Evolutionary conservation across 1,139 yeast genomes (phyloP).

Genomic region (Yamadazyma siamensis): DNA sequence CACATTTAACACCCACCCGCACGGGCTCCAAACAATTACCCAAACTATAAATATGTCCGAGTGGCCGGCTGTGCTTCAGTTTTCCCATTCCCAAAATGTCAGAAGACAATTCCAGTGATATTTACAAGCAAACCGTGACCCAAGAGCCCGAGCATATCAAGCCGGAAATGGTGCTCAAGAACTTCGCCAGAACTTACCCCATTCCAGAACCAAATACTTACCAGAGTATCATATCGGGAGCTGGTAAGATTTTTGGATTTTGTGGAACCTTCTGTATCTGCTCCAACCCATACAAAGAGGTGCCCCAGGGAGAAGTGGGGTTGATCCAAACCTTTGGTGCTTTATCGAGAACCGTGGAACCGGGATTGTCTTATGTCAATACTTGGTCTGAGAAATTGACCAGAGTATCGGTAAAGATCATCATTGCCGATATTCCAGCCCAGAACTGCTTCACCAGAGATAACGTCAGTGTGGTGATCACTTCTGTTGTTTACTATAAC

Average conservation of each 20-base stretch:
- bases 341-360: conserved; percentile 63
- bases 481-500: conserved; percentile 68
- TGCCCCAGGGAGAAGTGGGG: conserved; percentile 70
- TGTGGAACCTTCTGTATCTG: conserved; percentile 62
- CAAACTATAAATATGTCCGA: too few relatives aligned
- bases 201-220: conserved; percentile 35
- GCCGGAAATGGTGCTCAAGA: conserved; percentile 29
- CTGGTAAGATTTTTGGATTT: conserved; percentile 51
- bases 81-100: too few relatives aligned
- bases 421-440: conserved; percentile 63
- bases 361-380: conserved; percentile 65
- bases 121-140: conserved; percentile 14
- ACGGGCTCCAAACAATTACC: too few relatives aligned
- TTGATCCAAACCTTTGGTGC: conserved; percentile 69
- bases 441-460: conserved; percentile 70
- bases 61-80: too few relatives aligned
- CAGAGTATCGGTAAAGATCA: conserved; percentile 54
- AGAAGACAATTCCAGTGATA: too few relatives aligned
- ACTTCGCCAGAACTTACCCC: conserved; percentile 37
- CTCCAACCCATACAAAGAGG: conserved; percentile 59
- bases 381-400: conserved; percentile 59
- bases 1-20: too few relatives aligned
- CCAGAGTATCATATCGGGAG: conserved; percentile 36
- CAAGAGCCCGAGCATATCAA: conserved; percentile 22
- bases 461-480: conserved; percentile 58